Percentiles rank a stretch among this genome's conserved stretches.
Evolutionary conservation across 352 stramenopile genomes (phyloP).

Genomic region (Phytophthora meadii): DNA sequence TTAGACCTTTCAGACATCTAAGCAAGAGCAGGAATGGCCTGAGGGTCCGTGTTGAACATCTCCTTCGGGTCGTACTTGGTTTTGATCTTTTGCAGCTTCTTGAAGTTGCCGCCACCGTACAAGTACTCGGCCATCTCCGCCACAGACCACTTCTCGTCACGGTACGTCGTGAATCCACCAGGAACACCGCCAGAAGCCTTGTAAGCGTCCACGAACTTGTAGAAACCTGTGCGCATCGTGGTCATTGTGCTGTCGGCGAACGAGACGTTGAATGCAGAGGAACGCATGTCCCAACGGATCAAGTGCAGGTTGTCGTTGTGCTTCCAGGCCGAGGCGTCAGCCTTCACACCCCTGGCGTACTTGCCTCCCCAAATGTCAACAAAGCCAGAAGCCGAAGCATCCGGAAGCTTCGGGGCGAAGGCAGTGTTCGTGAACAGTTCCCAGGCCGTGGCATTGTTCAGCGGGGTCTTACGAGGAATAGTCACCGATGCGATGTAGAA

Average conservation of each 20-base stretch:
- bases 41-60: constrained; percentile 21
- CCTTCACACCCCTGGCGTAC: constrained; percentile 21
- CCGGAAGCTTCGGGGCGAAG: constrained; percentile 24
- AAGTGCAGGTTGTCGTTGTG: constrained; percentile 33
- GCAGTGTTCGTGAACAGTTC: constrained; percentile 27
- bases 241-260: constrained; percentile 29
- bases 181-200: constrained; percentile 28
- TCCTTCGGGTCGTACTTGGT: constrained; percentile 31
- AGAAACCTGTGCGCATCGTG: constrained; percentile 31
- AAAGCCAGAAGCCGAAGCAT: constrained; percentile 26
- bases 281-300: constrained; percentile 36
- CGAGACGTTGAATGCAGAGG: constrained; percentile 21
- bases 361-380: constrained; percentile 34
- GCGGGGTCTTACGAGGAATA: constrained; percentile 20
- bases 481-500: constrained; percentile 41
- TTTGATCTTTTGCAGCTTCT: constrained; percentile 37
- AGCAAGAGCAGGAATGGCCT: constrained; percentile 31
- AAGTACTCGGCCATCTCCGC: constrained; percentile 29
- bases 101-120: constrained; percentile 30
- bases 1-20: neutral
- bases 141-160: constrained; percentile 32
- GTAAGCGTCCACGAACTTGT: constrained; percentile 29
- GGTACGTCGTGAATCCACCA: constrained; percentile 34
- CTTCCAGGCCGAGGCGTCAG: constrained; percentile 34
- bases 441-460: constrained; percentile 29